A percentile compares a stretch with the other conserved stretches of the same genome.
Evolutionary conservation across 768 basidiomycete species (phyloP).

Genomic region (Rubroboletus pulcherrimus): DNA sequence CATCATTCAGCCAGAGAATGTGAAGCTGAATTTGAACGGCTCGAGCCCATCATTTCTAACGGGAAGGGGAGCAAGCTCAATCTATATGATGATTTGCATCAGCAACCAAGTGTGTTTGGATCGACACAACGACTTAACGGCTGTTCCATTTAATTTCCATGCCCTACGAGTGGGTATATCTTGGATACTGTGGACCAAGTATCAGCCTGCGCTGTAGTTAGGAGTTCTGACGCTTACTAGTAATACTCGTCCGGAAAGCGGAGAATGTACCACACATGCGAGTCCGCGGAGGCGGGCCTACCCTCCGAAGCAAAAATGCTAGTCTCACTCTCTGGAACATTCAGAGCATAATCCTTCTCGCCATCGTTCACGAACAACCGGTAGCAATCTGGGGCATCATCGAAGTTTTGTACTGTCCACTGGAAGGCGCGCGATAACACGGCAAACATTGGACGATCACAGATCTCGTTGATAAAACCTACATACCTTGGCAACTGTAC

Average conservation of each 20-base stretch:
- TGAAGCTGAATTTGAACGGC: constrained; percentile 8
- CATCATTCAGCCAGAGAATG: background rate
- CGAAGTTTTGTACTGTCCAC: constrained; percentile 10
- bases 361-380: constrained; percentile 10
- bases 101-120: background rate
- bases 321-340: background rate
- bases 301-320: background rate
- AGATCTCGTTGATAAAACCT: background rate
- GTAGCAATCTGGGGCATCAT: constrained; percentile 4
- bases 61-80: constrained; percentile 4
- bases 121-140: background rate
- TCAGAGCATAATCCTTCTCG: constrained; percentile 3
- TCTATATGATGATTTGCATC: background rate
- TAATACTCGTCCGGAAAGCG: constrained; percentile 5
- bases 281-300: constrained; percentile 2
- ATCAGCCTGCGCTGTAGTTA: background rate
- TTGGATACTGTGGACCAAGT: background rate
- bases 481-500: background rate
- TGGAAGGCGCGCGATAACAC: background rate
- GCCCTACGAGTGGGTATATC: background rate
- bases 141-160: constrained; percentile 3
- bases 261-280: constrained; percentile 4
- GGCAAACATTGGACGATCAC: background rate
- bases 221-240: background rate
- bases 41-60: background rate